phyloP scores from a whole-genome alignment of 352 stramenopile species.

The Globisporangium viniferum region DNA sequence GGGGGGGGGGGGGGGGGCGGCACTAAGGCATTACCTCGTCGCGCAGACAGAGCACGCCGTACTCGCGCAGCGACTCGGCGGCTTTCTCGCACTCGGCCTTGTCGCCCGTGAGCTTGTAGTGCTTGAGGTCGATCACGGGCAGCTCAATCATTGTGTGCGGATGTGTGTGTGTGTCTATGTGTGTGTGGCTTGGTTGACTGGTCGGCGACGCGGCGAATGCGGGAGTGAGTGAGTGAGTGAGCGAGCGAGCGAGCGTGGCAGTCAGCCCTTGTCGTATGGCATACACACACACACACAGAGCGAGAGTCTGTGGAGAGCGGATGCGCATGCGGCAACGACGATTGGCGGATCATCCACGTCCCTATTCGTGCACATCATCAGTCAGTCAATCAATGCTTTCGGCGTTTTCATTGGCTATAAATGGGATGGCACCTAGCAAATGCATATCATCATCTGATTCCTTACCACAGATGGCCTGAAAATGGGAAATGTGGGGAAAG shows the following conservation, averaged over 20 bases:
- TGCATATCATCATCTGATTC: neutral
- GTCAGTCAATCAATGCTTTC: neutral
- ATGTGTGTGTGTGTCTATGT: conserved; percentile 2
- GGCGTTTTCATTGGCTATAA: neutral
- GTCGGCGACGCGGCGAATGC: conserved; percentile 12
- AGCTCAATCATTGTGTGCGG: conserved; percentile 58
- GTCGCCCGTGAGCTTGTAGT: conserved; percentile 75
- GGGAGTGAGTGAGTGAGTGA: neutral
- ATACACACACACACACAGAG: neutral
- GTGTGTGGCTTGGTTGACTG: conserved; percentile 6
- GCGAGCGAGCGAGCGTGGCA: conserved; percentile 1
- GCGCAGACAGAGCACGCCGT: conserved; percentile 79
- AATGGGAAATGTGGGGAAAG: neutral
- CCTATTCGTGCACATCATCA: neutral
- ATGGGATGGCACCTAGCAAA: neutral
- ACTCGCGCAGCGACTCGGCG: conserved; percentile 82
- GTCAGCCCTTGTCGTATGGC: neutral
- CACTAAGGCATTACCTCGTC: conserved; percentile 41
- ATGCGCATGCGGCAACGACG: neutral
- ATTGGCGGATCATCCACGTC: conserved; percentile 1
- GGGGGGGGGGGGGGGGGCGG: too few species aligned
- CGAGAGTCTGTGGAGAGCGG: neutral
- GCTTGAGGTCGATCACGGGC: conserved; percentile 76
- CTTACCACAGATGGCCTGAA: neutral
- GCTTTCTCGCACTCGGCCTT: conserved; percentile 68